Evolutionary conservation across 805 yeast genomes (phyloP), one percentile per base, ranked within the genome.

Genomic region (Yamadazyma phyllophila): DNA sequence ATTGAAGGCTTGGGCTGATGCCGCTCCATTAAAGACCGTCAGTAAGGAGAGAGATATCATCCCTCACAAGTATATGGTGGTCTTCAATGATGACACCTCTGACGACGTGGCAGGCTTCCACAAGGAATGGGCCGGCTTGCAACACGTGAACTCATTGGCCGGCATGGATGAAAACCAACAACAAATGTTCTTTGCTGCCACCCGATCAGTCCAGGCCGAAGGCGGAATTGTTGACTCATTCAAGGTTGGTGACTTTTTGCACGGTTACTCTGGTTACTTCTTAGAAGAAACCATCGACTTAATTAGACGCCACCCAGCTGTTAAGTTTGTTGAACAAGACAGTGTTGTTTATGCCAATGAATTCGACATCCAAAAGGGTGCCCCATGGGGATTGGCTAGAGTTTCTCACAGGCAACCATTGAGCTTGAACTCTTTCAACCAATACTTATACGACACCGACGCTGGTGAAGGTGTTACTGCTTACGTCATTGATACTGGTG

Each of bases 301-400:
- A 58, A 81, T 94, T 57, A 81, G 90, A 54, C 70, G 77, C 52
- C 80, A 77, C 55, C 82, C 83, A 6, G 71, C 72, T 39, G 81
- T 88, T 36, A 80, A 79, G 41, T 81, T 78, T 61, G 83, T 88
- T 49, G 96, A 88, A 71, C 67, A 73, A 58, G 96, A 88, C 61
- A 83, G 91, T 1, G 66, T 74, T 50, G 96, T 88, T 44, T 69
- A 73, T 50, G 80, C 89, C 26, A 71, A 69, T 43, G 83, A 81
- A 55, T 76, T 82, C 43, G 78, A 81, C 50, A 76, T 80, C 49
- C 94, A 89, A 71, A 77, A 78, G 53, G 90, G 90, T 51, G 91
- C 96, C 26, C 96, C 96, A 39, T 90, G 97, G 97, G 97, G 97
- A 58, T 77, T 90, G 52, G 87, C 96, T 20, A 81, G 97, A 74